These are phyloP conservation scores for Candida anutae DNA, from an alignment of 1,139 yeast species.

Conservation along the genomic window DNA sequence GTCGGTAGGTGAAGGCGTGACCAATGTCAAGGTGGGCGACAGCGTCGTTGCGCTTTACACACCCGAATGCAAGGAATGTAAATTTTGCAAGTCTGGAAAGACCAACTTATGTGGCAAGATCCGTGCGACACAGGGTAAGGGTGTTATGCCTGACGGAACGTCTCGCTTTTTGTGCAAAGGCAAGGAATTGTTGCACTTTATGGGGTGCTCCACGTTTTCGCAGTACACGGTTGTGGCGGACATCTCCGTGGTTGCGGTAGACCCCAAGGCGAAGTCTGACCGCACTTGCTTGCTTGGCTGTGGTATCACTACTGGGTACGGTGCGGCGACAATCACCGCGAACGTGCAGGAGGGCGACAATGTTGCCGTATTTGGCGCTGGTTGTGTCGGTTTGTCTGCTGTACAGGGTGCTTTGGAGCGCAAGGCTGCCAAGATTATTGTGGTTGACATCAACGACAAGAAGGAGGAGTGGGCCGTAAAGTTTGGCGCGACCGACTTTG, in stretches of 20 bases:
- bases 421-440: conserved; percentile 76
- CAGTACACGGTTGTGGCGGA: conserved; percentile 98
- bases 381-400: conserved; percentile 92
- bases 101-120: conserved; percentile 90
- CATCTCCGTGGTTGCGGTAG: conserved; percentile 91
- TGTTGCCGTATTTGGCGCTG: conserved; percentile 95
- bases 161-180: conserved; percentile 81
- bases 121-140: conserved; percentile 87
- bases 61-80: conserved; percentile 93
- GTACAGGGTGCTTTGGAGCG: conserved; percentile 89
- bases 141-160: conserved; percentile 95
- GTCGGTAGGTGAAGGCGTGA: conserved; percentile 87
- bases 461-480: conserved; percentile 80
- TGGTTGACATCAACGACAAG: conserved; percentile 76
- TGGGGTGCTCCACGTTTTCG: conserved; percentile 96
- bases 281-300: conserved; percentile 92
- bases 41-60: conserved; percentile 89
- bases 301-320: conserved; percentile 97
- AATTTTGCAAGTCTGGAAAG: conserved; percentile 91
- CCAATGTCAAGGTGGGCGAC: conserved; percentile 80
- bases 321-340: conserved; percentile 95
- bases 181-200: conserved; percentile 75
- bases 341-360: conserved; percentile 87
- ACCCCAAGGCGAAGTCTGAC: conserved; percentile 75
- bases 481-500: conserved; percentile 93